Evolutionary conservation across 169 alveolate genomes (phyloP), one percentile per base, ranked within the genome.

Genomic region (Plasmodium cynomolgi): DNA sequence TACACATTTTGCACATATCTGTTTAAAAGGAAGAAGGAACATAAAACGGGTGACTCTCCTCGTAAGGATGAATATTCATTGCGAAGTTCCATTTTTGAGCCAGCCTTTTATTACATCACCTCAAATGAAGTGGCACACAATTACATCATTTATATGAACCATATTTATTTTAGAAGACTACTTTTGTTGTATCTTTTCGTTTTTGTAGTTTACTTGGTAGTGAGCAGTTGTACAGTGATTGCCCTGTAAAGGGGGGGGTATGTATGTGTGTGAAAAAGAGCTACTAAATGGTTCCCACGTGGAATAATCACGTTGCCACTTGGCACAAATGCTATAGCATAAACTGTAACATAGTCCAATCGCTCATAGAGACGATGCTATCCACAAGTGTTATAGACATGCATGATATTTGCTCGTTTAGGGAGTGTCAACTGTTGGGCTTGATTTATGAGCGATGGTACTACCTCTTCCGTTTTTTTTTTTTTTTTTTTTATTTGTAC

Each of bases 81-180:
- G n/a, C 39, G 71, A 31, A 23, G 44, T 79, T 13, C 54, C 33
- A 74, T 20, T 17, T 44, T 33, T 39, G 75, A 88, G 8, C 73
- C 86, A 88, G 37, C 56, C 39, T 74, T 44, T 50, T 85, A 75
- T 58, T 88, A 79, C 33, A 20, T 88, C 44, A 88, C 79, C 23
- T 79, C 94, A 15, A 81, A 88, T 56, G 26, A 77, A 7, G 84
- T 58, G 37, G 94, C 88, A 23, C 11, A 79, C 29, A 88, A 80
- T 47, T 88, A 88, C 72, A 80, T 88, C 29, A 44, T 81, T 31
- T 73, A 88, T 79, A 79, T 79, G 82, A 88, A 88, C 82, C 62
- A 33, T 58, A 79, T 88, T 34, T 79, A 88, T 79, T 62, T 58
- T 44, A 88, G 73, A 73, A 88, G 88, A 62, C 44, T 79, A 29